These are phyloP conservation scores for Mycoemilia scoparia DNA, from an alignment of 192 early-diverging fungal genomes.

Conservation along the genomic window DNA sequence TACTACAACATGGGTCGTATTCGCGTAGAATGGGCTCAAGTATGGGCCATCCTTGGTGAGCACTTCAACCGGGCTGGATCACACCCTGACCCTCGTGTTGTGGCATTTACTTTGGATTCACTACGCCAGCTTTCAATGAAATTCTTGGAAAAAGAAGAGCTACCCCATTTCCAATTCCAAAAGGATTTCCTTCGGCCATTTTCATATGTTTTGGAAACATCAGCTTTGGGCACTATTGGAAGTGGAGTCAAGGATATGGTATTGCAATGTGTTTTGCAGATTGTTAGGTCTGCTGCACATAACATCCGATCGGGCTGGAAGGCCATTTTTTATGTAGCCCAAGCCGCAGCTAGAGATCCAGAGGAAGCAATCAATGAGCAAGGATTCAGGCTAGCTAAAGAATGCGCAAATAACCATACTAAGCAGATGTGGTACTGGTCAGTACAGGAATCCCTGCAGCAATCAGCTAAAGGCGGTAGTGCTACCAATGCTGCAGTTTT, in stretches of 20 bases:
- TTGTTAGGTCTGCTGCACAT: conserved; percentile 49
- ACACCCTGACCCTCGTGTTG: conserved; percentile 63
- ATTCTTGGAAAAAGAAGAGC: conserved; percentile 87
- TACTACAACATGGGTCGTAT: conserved; percentile 97
- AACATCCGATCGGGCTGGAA: conserved; percentile 74
- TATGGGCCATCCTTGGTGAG: conserved; percentile 67
- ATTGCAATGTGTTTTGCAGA: conserved; percentile 55
- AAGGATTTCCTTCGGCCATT: conserved; percentile 87
- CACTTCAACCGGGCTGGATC: conserved; percentile 79
- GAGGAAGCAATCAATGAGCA: conserved; percentile 52
- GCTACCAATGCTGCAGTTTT: conserved; percentile 5
- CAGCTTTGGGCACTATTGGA: conserved; percentile 5
- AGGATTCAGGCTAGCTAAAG: conserved; percentile 40
- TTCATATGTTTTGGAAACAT: conserved; percentile 43
- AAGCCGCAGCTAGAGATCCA: conserved; percentile 42
- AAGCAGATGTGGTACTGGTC: conserved; percentile 17
- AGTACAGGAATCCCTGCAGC: neutral
- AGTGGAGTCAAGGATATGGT: conserved; percentile 53
- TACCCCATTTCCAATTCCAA: conserved; percentile 84
- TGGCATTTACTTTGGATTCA: conserved; percentile 79
- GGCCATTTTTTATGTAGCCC: conserved; percentile 40
- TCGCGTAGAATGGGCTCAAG: conserved; percentile 83
- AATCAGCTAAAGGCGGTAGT: neutral
- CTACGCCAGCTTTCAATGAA: conserved; percentile 83
- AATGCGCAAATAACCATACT: conserved; percentile 18